Evolutionary conservation across 257 asterid genomes (phyloP).

Genomic region (Gentiana macrophylla): DNA sequence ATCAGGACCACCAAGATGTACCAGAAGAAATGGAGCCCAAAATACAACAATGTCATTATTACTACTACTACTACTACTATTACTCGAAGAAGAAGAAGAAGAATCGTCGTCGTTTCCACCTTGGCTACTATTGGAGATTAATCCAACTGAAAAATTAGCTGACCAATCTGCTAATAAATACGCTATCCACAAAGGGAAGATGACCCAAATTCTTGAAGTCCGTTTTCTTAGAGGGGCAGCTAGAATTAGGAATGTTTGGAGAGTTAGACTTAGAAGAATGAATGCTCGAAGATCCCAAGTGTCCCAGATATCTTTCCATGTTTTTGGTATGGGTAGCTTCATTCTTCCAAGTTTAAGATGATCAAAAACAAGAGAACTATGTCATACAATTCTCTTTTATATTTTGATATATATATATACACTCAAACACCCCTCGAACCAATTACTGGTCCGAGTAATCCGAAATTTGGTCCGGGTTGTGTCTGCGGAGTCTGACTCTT

Average conservation of each 20-base stretch:
- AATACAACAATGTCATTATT: slow-evolving; percentile 24
- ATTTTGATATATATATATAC: too few relatives aligned
- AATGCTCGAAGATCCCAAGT: slow-evolving; percentile 29
- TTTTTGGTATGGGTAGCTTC: slow-evolving; percentile 14
- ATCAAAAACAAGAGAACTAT: background rate
- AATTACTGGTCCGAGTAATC: too few relatives aligned
- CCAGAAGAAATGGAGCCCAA: slow-evolving; percentile 46
- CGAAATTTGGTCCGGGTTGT: too few relatives aligned
- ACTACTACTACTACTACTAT: background rate
- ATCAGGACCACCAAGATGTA: slow-evolving; percentile 53
- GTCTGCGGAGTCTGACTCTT: too few relatives aligned
- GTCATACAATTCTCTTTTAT: too few relatives aligned
- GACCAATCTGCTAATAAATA: slow-evolving; percentile 52
- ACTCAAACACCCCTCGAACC: too few relatives aligned
- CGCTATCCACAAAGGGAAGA: slow-evolving; percentile 31
- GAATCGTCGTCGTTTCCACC: background rate
- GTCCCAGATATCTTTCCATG: slow-evolving; percentile 29
- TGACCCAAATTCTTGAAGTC: slow-evolving; percentile 8
- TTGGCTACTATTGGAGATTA: slow-evolving; percentile 31
- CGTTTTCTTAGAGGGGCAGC: slow-evolving; percentile 30
- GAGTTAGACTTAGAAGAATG: slow-evolving; percentile 29
- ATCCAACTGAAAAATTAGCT: slow-evolving; percentile 34
- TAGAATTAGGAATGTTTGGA: slow-evolving; percentile 28
- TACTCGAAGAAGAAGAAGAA: background rate
- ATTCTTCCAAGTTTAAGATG: background rate